phyloP scores from a whole-genome alignment of 257 asterid genomes.

The Nicotiana tomentosiformis region DNA sequence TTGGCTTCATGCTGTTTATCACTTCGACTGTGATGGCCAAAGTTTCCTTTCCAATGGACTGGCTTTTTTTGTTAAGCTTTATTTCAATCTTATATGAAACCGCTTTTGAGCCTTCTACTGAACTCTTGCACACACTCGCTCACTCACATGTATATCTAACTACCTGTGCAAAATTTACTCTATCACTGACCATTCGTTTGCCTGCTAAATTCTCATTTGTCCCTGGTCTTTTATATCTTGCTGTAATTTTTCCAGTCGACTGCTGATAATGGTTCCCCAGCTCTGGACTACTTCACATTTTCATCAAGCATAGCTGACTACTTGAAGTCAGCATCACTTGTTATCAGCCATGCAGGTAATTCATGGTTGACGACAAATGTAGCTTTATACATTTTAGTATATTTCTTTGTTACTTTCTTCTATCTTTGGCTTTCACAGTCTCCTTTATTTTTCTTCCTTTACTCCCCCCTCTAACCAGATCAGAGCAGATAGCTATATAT shows the following conservation, averaged over 20 bases:
- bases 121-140: background rate
- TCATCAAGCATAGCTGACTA: constrained; percentile 87
- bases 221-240: background rate
- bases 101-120: background rate
- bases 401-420: background rate
- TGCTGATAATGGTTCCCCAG: constrained; percentile 57
- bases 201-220: background rate
- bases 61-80: background rate
- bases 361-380: background rate
- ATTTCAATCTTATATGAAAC: background rate
- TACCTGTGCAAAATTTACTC: background rate
- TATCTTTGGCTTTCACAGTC: background rate
- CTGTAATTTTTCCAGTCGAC: constrained; percentile 35
- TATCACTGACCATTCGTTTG: background rate
- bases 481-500: background rate
- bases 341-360: constrained; percentile 90
- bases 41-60: too few relatives aligned
- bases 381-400: background rate
- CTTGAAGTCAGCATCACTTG: constrained; percentile 82
- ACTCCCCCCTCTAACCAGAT: background rate
- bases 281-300: constrained; percentile 71
- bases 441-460: background rate
- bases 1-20: background rate
- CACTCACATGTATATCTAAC: background rate
- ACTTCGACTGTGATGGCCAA: too few relatives aligned